phyloP scores from a whole-genome alignment of 2,329 filamentous ascomycete genomes.

The Talaromyces albobiverticillius region DNA sequence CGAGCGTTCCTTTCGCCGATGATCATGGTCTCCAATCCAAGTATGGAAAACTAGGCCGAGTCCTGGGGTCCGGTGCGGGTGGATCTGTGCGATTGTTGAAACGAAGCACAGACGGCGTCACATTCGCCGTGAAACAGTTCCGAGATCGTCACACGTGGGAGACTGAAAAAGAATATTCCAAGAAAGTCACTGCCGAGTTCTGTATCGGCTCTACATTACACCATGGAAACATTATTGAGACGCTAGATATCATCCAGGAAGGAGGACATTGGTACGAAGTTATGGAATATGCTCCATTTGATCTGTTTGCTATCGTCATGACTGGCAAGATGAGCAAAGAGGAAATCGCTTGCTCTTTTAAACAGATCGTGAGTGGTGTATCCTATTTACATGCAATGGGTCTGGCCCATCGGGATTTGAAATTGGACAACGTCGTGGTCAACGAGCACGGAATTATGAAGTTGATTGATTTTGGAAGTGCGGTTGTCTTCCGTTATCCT shows the following conservation, averaged over 20 bases:
- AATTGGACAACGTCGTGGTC: slow-evolving; percentile 96
- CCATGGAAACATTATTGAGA: slow-evolving; percentile 98
- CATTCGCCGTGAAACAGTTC: slow-evolving; percentile 98
- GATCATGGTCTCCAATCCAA: slow-evolving; percentile 87
- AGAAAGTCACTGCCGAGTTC: slow-evolving; percentile 97
- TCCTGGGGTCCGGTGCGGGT: slow-evolving; percentile 88
- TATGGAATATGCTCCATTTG: slow-evolving; percentile 96
- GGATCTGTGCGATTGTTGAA: slow-evolving; percentile 94
- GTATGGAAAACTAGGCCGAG: slow-evolving; percentile 93
- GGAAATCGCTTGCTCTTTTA: slow-evolving; percentile 84
- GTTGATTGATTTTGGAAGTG: slow-evolving; percentile 97
- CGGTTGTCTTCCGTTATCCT: slow-evolving; percentile 94
- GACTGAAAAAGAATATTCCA: slow-evolving; percentile 91
- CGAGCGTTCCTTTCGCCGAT: slow-evolving; percentile 79
- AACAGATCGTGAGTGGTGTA: slow-evolving; percentile 93
- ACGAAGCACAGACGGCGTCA: slow-evolving; percentile 83
- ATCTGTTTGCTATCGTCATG: slow-evolving; percentile 98
- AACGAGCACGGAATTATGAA: slow-evolving; percentile 98
- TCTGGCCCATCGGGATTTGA: slow-evolving; percentile 88
- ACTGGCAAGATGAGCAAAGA: slow-evolving; percentile 93
- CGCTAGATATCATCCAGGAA: slow-evolving; percentile 92
- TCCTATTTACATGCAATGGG: slow-evolving; percentile 95
- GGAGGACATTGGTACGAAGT: slow-evolving; percentile 95
- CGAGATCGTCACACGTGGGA: slow-evolving; percentile 88
- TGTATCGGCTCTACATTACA: slow-evolving; percentile 96